Base-by-base conservation (phyloP, 2,329 filamentous ascomycete genomes). In the Aspergillus alliaceus region DNA sequence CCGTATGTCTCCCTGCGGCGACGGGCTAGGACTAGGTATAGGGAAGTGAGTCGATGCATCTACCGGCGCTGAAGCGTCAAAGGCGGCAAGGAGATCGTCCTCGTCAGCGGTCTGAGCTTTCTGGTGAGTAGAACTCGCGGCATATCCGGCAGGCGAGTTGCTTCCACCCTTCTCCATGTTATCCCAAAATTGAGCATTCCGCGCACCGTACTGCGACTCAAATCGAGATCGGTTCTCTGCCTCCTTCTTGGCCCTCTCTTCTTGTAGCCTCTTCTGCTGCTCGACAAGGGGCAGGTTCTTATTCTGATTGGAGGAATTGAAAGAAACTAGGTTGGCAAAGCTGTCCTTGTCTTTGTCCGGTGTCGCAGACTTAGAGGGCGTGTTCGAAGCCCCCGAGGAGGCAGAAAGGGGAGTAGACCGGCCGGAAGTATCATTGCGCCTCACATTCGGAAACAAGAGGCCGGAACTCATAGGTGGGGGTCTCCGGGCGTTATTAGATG, bases 181-280 rank as follows among this genome's bases (percentile, higher is more conserved):
- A 69, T 95, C 90, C 86, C 89, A 93, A 70, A 91, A 91, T 59
- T 86, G 85, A 11, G 84, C 83, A 66, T 87, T 79, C 48, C 76
- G 76, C 4, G 72, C 86, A 2, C 90, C 91, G 73, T 91, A 97
- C 59, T 93, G 87, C 29, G 85, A 82, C 63, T 95, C 90, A 66
- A 87, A 84, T 70, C 87, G 85, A 66, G 83, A 88, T 66, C 83
- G 84, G 69, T 85, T 84, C 70, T 93, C 88, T 57, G 88, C 88
- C 59, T 92, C 90, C 71, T 93, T 90, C 71, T 80, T 85, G 32
- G 83, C 80, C 75, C 86, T 90, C 73, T 91, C 88, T 73, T 96
- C 90, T 63, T 90, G 85, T 63, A 96, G 76, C 59, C 86, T 89
- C 67, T 79, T 83, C 72, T 89, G 86, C 52, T 85, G 82, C 67